These are phyloP conservation scores for Curvularia hawaiiensis DNA, from an alignment of 2,329 filamentous ascomycete species.

Conservation along the genomic window DNA sequence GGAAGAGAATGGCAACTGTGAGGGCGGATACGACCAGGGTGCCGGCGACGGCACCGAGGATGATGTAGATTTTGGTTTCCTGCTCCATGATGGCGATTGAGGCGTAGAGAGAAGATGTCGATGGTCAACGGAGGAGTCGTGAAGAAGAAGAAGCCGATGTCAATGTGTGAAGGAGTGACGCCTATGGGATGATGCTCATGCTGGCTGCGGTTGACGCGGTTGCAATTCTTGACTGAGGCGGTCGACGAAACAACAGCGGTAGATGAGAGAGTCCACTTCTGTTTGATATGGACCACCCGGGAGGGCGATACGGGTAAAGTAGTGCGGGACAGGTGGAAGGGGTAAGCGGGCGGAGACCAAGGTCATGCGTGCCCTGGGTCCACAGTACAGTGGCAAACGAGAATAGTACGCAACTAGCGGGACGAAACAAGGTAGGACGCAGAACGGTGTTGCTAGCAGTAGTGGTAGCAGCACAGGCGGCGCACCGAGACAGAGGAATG, in stretches of 20 bases:
- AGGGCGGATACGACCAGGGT: constrained; percentile 37
- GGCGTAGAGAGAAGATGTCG: background rate
- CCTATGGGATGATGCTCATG: constrained; percentile 39
- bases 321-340: constrained; percentile 35
- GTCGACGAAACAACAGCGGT: constrained; percentile 13
- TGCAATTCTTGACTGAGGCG: constrained; percentile 14
- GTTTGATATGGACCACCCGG: constrained; percentile 28
- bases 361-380: constrained; percentile 45
- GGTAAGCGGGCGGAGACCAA: constrained; percentile 28
- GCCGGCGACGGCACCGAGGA: constrained; percentile 43
- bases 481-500: constrained; percentile 31
- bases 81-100: constrained; percentile 33
- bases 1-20: constrained; percentile 38
- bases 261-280: constrained; percentile 29
- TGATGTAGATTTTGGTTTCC: constrained; percentile 44
- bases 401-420: constrained; percentile 39
- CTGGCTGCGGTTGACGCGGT: constrained; percentile 27
- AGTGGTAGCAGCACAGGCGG: constrained; percentile 23
- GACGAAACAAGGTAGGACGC: constrained; percentile 29
- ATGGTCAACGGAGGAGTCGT: constrained; percentile 2
- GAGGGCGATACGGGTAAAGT: constrained; percentile 40
- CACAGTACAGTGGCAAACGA: constrained; percentile 33
- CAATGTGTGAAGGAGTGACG: constrained; percentile 23
- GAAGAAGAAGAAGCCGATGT: constrained; percentile 18
- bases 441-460: constrained; percentile 29